Evolutionary conservation across 352 stramenopile genomes (phyloP).

Genomic region (Aphanomyces euteiches): DNA sequence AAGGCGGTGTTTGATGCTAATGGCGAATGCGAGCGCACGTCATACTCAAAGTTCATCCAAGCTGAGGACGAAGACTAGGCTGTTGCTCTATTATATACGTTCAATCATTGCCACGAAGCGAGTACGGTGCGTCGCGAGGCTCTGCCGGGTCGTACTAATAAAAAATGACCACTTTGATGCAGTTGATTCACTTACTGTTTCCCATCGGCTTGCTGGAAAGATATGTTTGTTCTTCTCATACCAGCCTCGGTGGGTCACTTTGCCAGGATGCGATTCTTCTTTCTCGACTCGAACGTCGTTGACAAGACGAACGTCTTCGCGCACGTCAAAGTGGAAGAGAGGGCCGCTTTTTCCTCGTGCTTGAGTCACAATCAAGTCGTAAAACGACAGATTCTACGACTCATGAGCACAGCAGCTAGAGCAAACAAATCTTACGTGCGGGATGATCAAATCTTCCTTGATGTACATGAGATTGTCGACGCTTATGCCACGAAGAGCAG

Average conservation of each 20-base stretch:
- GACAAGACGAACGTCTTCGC: constrained; percentile 88
- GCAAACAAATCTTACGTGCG: constrained; percentile 54
- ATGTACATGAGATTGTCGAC: constrained; percentile 96
- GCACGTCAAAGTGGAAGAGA: constrained; percentile 97
- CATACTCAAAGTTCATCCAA: constrained; percentile 88
- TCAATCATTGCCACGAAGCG: not conserved
- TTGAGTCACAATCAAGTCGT: constrained; percentile 98
- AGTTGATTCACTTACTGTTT: constrained; percentile 69
- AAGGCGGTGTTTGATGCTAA: constrained; percentile 85
- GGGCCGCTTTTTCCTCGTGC: constrained; percentile 96
- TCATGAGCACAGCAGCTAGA: constrained; percentile 1
- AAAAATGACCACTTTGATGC: not conserved
- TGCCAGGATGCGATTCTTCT: constrained; percentile 96
- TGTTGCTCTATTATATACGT: not conserved
- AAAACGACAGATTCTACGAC: constrained; percentile 95
- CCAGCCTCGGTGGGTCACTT: constrained; percentile 96
- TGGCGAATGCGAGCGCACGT: constrained; percentile 85
- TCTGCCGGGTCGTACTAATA: constrained; percentile 26
- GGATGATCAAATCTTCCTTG: constrained; percentile 98
- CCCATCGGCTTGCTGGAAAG: constrained; percentile 97
- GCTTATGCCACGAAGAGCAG: constrained; percentile 86
- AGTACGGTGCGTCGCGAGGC: constrained; percentile 11
- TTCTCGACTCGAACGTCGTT: constrained; percentile 95
- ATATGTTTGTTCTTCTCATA: constrained; percentile 99
- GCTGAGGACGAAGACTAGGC: constrained; percentile 78